These are phyloP conservation scores for Hemileccinum impolitum DNA, from an alignment of 768 basidiomycete species.

Conservation along the genomic window DNA sequence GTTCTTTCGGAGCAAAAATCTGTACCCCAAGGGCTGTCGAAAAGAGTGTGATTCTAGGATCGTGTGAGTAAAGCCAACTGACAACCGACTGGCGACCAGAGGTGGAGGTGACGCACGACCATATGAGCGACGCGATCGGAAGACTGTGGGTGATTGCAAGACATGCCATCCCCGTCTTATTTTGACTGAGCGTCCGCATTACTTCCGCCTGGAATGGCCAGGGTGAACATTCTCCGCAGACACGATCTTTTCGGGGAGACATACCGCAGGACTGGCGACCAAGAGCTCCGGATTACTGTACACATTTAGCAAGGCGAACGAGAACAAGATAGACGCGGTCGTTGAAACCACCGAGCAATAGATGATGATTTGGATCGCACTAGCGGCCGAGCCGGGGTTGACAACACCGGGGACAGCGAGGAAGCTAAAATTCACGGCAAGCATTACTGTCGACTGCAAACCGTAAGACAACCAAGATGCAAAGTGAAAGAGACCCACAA, in stretches of 20 bases:
- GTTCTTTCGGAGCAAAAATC: constrained; percentile 6
- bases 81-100: background rate
- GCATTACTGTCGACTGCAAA: constrained; percentile 15
- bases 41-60: constrained; percentile 9
- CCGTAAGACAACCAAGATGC: background rate
- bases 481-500: constrained; percentile 1
- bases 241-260: background rate
- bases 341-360: constrained; percentile 14
- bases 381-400: background rate
- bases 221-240: background rate
- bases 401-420: constrained; percentile 11
- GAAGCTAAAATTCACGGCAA: constrained; percentile 15
- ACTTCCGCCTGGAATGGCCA: background rate
- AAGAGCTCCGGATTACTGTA: constrained; percentile 8
- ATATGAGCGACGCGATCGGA: constrained; percentile 9
- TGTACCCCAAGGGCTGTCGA: constrained; percentile 2
- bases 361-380: constrained; percentile 4
- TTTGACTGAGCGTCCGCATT: constrained; percentile 3
- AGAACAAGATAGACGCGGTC: constrained; percentile 13
- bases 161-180: constrained; percentile 1
- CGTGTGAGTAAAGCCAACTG: background rate
- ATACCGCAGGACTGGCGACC: constrained; percentile 5
- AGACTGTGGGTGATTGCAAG: constrained; percentile 17
- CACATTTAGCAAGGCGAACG: constrained; percentile 6
- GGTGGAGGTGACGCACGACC: constrained; percentile 11